Conservation (phyloP, 768 basidiomycete species). For the Leucosporidium yakuticum region DNA sequence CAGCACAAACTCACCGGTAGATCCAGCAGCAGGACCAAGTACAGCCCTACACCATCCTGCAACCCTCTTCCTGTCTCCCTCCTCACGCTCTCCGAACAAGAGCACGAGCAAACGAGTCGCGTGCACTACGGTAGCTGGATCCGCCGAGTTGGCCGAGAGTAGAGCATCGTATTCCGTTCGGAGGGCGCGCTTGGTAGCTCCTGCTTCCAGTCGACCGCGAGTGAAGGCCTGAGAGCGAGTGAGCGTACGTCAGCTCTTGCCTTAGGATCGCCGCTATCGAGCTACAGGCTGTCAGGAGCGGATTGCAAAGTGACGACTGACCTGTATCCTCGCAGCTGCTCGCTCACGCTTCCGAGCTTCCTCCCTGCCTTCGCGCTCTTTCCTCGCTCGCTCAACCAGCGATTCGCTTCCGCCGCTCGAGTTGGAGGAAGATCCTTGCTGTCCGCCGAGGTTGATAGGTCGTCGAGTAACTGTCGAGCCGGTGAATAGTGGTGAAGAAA, state of each 20-base stretch:
- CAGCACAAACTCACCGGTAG: constrained; percentile 1
- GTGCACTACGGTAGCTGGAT: not conserved
- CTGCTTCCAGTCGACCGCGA: not conserved
- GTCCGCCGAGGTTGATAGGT: too few species aligned
- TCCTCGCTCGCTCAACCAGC: constrained; percentile 9
- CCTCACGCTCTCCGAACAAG: not conserved
- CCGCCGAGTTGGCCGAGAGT: not conserved
- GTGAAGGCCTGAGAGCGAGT: not conserved
- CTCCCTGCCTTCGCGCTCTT: constrained; percentile 18
- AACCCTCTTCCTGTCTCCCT: constrained; percentile 9
- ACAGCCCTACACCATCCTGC: constrained; percentile 20
- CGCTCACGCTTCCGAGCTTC: not conserved
- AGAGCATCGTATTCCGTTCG: constrained; percentile 12
- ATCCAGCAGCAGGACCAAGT: not conserved
- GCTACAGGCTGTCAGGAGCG: not conserved
- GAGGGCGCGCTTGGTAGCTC: not conserved
- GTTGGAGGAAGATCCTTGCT: too few species aligned
- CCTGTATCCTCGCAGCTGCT: constrained; percentile 22
- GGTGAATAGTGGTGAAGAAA: too few species aligned
- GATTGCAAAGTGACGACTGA: not conserved
- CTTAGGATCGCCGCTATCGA: not conserved
- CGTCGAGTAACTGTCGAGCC: too few species aligned
- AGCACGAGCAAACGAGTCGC: constrained; percentile 16
- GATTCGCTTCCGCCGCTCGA: too few species aligned
- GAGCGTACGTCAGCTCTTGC: not conserved